These are phyloP conservation scores for Melanopsichium pennsylvanicum DNA, from an alignment of 1,284 basidiomycete species.

Conservation along the genomic window DNA sequence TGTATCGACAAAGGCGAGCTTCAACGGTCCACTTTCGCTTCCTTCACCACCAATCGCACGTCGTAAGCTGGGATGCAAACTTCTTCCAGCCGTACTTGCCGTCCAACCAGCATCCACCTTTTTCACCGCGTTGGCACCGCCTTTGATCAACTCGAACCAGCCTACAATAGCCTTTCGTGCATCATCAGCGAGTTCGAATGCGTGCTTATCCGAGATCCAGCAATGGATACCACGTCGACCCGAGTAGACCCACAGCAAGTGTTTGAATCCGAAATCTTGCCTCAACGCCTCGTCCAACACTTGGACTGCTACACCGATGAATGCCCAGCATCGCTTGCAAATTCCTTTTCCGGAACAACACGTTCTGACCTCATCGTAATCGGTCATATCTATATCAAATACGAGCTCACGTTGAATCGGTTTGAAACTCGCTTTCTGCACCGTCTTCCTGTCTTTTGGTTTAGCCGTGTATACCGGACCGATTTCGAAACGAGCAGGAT, in stretches of 20 bases:
- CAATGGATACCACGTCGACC: constrained; percentile 97
- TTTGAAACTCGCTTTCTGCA: constrained; percentile 77
- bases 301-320: constrained; percentile 89
- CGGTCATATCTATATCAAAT: constrained; percentile 99
- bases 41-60: constrained; percentile 65
- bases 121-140: constrained; percentile 80
- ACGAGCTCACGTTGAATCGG: constrained; percentile 90
- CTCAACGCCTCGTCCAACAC: constrained; percentile 83
- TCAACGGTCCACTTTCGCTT: constrained; percentile 69
- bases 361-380: constrained; percentile 94
- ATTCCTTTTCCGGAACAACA: constrained; percentile 93
- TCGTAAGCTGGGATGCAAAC: constrained; percentile 59
- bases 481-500: constrained; percentile 83
- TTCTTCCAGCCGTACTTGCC: constrained; percentile 72
- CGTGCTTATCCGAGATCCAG: constrained; percentile 92
- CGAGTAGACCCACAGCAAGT: constrained; percentile 96
- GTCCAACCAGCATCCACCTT: constrained; percentile 75
- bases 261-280: constrained; percentile 79
- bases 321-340: constrained; percentile 92
- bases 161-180: constrained; percentile 84
- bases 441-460: constrained; percentile 89
- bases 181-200: constrained; percentile 88
- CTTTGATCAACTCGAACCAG: constrained; percentile 84
- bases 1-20: constrained; percentile 73
- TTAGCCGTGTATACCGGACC: constrained; percentile 90